phyloP scores from a whole-genome alignment of 495 filamentous ascomycete genomes.

The Amniculicola lignicola region DNA sequence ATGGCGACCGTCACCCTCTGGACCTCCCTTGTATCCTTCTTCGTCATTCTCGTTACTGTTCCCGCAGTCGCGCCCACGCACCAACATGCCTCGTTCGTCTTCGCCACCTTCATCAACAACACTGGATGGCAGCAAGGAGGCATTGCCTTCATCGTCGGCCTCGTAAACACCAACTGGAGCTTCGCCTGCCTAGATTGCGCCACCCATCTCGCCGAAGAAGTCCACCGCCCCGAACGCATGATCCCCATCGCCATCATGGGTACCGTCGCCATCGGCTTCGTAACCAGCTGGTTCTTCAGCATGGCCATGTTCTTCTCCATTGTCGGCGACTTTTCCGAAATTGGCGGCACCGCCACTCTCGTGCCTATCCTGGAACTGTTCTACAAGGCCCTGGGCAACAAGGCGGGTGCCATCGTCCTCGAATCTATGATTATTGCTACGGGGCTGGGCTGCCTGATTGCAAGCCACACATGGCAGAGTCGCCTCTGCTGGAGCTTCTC shows the following conservation, averaged over 20 bases:
- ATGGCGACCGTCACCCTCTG: conserved; percentile 51
- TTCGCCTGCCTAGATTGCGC: conserved; percentile 61
- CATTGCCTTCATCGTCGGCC: conserved; percentile 64
- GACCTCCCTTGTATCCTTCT: conserved; percentile 54
- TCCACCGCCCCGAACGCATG: conserved; percentile 49
- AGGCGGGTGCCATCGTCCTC: conserved; percentile 55
- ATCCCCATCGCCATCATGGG: conserved; percentile 57
- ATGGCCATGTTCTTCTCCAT: conserved; percentile 61
- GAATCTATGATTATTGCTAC: conserved; percentile 56
- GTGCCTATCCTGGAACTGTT: conserved; percentile 60
- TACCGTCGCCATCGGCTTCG: conserved; percentile 58
- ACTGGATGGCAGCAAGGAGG: conserved; percentile 58
- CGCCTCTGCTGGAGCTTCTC: conserved; percentile 61
- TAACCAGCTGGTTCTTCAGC: conserved; percentile 55
- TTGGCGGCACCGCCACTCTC: conserved; percentile 50
- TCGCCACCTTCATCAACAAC: conserved; percentile 59
- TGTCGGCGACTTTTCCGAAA: conserved; percentile 46
- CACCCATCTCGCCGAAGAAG: conserved; percentile 63
- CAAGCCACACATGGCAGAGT: conserved; percentile 57
- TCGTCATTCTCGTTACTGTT: conserved; percentile 56
- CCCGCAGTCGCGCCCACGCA: conserved; percentile 55
- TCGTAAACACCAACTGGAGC: conserved; percentile 61
- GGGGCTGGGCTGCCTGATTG: conserved; percentile 54
- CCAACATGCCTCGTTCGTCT: conserved; percentile 57
- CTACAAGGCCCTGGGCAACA: conserved; percentile 52